A percentile compares a stretch with the other conserved stretches of the same genome.
Evolutionary conservation across 2,329 filamentous ascomycete species (phyloP).

Genomic region (Fusarium camptoceras): DNA sequence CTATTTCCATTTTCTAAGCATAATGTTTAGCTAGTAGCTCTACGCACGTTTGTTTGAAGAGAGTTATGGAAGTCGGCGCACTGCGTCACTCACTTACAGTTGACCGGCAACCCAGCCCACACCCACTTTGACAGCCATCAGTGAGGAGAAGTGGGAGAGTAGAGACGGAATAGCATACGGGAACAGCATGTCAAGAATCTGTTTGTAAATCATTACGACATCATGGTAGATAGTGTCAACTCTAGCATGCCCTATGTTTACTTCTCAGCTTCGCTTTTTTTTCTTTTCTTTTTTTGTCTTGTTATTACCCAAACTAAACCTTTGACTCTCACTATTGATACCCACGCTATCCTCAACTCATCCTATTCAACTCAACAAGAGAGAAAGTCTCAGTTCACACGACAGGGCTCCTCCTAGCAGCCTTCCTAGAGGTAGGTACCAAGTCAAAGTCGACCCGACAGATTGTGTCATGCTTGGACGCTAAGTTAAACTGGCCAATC

Average conservation of each 20-base stretch:
- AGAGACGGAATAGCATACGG: background rate
- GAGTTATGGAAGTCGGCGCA: constrained; percentile 9
- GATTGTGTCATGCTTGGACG: constrained; percentile 51
- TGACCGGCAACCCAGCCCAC: constrained; percentile 10
- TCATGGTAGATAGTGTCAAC: background rate
- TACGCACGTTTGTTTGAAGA: background rate
- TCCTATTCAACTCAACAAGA: constrained; percentile 26
- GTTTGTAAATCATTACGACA: constrained; percentile 14
- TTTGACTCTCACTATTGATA: constrained; percentile 4
- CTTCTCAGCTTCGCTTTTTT: background rate
- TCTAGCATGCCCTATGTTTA: constrained; percentile 4
- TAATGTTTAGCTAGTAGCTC: background rate
- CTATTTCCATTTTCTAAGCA: background rate
- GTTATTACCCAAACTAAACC: background rate
- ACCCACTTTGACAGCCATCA: constrained; percentile 15
- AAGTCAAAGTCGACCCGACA: constrained; percentile 47
- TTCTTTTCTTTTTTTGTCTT: background rate
- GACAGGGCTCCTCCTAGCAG: constrained; percentile 20
- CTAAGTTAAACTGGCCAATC: constrained; percentile 46
- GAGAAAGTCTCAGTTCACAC: constrained; percentile 16
- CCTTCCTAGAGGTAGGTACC: constrained; percentile 1
- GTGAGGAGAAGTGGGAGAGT: constrained; percentile 16
- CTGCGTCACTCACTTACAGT: constrained; percentile 29
- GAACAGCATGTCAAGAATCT: constrained; percentile 7
- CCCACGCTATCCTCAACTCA: constrained; percentile 14